Percentiles rank a stretch among this genome's conserved stretches.
These are phyloP conservation scores for Chlorencoelia australis DNA, from an alignment of 2,329 filamentous ascomycete species.

Conservation along the genomic window DNA sequence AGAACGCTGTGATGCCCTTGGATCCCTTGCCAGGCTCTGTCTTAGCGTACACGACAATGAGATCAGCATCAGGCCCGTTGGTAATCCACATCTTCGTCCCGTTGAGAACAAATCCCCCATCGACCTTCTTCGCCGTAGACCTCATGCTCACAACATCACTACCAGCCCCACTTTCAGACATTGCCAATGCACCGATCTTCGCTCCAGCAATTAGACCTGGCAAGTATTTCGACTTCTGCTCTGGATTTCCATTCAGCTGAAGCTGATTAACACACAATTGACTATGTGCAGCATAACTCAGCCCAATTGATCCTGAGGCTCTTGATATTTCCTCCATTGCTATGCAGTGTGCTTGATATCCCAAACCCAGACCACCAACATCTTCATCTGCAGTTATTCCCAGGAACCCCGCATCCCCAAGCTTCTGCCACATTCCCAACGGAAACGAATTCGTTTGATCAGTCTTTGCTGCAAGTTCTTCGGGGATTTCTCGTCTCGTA, in stretches of 20 bases:
- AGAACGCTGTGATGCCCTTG: slow-evolving; percentile 91
- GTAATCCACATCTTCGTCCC: slow-evolving; percentile 93
- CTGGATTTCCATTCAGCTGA: slow-evolving; percentile 71
- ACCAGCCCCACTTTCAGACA: slow-evolving; percentile 87
- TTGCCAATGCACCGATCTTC: slow-evolving; percentile 78
- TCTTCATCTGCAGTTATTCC: slow-evolving; percentile 91
- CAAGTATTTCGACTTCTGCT: slow-evolving; percentile 73
- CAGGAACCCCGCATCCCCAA: slow-evolving; percentile 83
- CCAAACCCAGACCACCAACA: slow-evolving; percentile 81
- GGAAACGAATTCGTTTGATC: slow-evolving; percentile 85
- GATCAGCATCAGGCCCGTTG: slow-evolving; percentile 89
- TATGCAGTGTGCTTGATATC: slow-evolving; percentile 92
- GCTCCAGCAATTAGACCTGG: slow-evolving; percentile 73
- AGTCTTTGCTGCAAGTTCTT: slow-evolving; percentile 71
- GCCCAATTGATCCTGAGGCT: slow-evolving; percentile 71
- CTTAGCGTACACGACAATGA: slow-evolving; percentile 94
- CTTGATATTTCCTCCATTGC: slow-evolving; percentile 92
- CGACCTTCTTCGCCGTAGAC: slow-evolving; percentile 67
- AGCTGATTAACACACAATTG: slow-evolving; percentile 96
- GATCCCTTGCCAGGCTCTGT: slow-evolving; percentile 69
- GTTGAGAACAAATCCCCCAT: slow-evolving; percentile 77
- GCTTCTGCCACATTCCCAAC: slow-evolving; percentile 81
- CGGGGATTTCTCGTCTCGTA: slow-evolving; percentile 74
- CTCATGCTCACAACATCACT: slow-evolving; percentile 96
- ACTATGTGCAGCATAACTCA: slow-evolving; percentile 92